Evolutionary conservation across 73 alveolate species (phyloP).

Genomic region (Symbiodinium natans): DNA sequence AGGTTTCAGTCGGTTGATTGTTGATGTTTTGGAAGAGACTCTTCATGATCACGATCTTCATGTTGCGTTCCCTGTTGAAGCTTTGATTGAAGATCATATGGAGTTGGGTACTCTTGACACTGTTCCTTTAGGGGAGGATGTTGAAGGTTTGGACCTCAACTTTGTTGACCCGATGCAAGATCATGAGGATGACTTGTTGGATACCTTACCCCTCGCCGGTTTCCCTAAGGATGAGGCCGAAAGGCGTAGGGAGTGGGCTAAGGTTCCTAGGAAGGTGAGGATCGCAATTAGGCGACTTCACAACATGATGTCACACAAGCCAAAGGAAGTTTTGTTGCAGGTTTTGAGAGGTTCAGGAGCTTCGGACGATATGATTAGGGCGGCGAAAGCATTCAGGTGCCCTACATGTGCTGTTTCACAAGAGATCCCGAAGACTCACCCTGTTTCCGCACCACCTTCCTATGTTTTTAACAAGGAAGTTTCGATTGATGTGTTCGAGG

Average conservation of each 20-base stretch:
- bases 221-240: background rate
- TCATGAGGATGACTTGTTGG: background rate
- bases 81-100: too few species aligned
- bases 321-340: background rate
- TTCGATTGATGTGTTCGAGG: background rate
- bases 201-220: background rate
- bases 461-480: background rate
- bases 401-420: background rate
- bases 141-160: too few species aligned
- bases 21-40: too few species aligned
- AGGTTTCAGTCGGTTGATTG: too few species aligned
- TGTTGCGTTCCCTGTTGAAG: too few species aligned
- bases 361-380: background rate
- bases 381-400: background rate
- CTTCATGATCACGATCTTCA: too few species aligned
- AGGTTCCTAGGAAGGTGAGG: background rate
- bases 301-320: constrained; percentile 10
- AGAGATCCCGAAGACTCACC: background rate
- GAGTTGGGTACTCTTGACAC: too few species aligned
- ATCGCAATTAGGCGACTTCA: background rate
- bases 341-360: background rate
- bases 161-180: too few species aligned
- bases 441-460: background rate
- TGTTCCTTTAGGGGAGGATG: too few species aligned
- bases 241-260: background rate